Percentiles rank a stretch among this genome's conserved stretches.
phyloP scores from a whole-genome alignment of 2,329 filamentous ascomycete species.

The Pseudocercospora cruenta region DNA sequence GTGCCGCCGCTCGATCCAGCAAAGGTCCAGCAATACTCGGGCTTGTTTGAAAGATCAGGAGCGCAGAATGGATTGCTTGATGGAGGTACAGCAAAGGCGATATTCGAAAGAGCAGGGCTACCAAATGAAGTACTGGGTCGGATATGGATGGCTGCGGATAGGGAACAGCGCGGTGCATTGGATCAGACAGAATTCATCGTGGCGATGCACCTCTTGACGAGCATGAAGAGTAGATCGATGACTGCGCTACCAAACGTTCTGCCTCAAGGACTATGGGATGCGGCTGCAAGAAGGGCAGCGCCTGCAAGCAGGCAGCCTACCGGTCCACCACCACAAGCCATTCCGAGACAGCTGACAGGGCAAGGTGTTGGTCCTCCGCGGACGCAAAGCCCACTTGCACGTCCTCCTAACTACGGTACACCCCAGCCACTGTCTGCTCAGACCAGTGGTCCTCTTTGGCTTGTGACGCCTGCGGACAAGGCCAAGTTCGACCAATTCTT shows the following conservation, averaged over 20 bases:
- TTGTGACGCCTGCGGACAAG: slow-evolving; percentile 82
- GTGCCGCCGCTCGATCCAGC: slow-evolving; percentile 87
- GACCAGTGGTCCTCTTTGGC: slow-evolving; percentile 71
- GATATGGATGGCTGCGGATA: slow-evolving; percentile 95
- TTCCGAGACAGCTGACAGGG: slow-evolving; percentile 83
- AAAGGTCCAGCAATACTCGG: slow-evolving; percentile 85
- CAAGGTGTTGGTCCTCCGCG: slow-evolving; percentile 48
- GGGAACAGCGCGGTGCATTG: slow-evolving; percentile 85
- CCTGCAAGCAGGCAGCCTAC: slow-evolving; percentile 39
- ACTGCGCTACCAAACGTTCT: slow-evolving; percentile 78
- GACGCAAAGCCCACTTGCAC: slow-evolving; percentile 63
- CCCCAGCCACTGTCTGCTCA: slow-evolving; percentile 56
- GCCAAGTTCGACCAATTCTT: slow-evolving; percentile 85
- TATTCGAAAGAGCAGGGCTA: slow-evolving; percentile 90
- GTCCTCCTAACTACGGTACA: slow-evolving; percentile 53
- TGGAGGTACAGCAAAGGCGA: slow-evolving; percentile 75
- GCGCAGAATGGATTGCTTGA: slow-evolving; percentile 76
- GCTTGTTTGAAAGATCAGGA: slow-evolving; percentile 87
- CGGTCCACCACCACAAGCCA: slow-evolving; percentile 49
- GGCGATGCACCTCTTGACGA: slow-evolving; percentile 95
- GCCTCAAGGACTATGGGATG: slow-evolving; percentile 86
- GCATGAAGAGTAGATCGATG: slow-evolving; percentile 81
- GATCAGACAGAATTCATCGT: slow-evolving; percentile 93
- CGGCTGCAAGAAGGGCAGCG: slow-evolving; percentile 71
- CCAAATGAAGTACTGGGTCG: slow-evolving; percentile 89